Conservation (phyloP, 2,329 filamentous ascomycete genomes). For the Proliferodiscus dingleyae region DNA sequence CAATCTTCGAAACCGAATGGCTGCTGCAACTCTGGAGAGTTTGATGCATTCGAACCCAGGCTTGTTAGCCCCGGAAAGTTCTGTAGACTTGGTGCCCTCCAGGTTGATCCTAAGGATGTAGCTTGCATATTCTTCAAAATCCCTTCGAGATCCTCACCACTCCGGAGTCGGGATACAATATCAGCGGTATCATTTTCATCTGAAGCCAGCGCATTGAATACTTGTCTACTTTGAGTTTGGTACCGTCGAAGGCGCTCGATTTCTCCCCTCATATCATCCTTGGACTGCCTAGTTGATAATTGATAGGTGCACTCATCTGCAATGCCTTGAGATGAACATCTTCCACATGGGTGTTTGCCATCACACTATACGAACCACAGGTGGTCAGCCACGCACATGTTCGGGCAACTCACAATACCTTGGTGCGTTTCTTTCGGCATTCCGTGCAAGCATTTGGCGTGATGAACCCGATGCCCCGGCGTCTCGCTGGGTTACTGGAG, state of each 20-base stretch:
- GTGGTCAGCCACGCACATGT: background rate
- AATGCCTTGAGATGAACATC: constrained; percentile 46
- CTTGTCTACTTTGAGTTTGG: constrained; percentile 48
- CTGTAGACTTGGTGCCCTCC: background rate
- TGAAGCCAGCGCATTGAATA: constrained; percentile 44
- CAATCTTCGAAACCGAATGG: background rate
- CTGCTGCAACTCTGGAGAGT: too few relatives aligned
- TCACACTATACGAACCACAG: constrained; percentile 45
- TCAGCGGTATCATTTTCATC: background rate
- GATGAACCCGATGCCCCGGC: constrained; percentile 11
- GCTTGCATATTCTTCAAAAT: background rate
- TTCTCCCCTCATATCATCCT: constrained; percentile 52
- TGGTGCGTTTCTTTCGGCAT: constrained; percentile 17
- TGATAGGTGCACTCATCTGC: constrained; percentile 52
- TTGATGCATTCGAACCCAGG: too few relatives aligned
- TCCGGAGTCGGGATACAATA: background rate
- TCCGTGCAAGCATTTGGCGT: constrained; percentile 18
- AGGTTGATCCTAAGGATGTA: background rate
- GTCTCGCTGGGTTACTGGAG: background rate
- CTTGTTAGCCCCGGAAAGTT: background rate
- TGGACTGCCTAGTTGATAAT: constrained; percentile 54
- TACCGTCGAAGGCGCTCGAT: constrained; percentile 50
- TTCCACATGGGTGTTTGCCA: constrained; percentile 41
- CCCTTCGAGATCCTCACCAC: background rate
- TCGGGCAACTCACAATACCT: constrained; percentile 3